phyloP scores from a whole-genome alignment of 805 yeast genomes.

The Saturnispora halmiae region DNA sequence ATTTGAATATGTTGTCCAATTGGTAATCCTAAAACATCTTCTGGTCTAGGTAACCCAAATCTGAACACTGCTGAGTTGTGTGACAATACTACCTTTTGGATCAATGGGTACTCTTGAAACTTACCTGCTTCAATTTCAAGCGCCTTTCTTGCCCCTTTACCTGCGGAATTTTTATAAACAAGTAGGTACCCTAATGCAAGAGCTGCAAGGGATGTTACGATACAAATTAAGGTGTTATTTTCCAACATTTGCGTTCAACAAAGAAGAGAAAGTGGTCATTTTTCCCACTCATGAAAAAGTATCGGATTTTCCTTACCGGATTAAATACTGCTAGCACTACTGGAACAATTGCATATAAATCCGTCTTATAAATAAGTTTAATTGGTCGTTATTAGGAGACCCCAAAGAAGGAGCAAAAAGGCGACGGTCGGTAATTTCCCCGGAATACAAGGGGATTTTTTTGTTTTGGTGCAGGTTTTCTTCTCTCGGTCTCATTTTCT shows the following conservation, averaged over 20 bases:
- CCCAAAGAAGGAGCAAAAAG: too few species aligned
- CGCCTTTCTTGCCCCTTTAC: constrained; percentile 40
- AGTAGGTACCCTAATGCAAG: constrained; percentile 17
- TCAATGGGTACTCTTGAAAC: constrained; percentile 72
- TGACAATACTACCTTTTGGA: constrained; percentile 62
- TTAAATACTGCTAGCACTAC: too few species aligned
- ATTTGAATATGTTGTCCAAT: constrained; percentile 90
- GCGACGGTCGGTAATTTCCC: too few species aligned
- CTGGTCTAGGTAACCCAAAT: constrained; percentile 68
- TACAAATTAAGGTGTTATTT: constrained; percentile 1
- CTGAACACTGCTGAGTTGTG: constrained; percentile 80
- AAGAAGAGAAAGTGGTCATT: too few species aligned
- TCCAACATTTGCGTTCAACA: constrained; percentile 9
- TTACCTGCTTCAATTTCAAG: constrained; percentile 46
- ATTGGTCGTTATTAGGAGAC: too few species aligned
- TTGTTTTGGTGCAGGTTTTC: too few species aligned
- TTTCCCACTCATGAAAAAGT: too few species aligned
- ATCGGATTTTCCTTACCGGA: too few species aligned
- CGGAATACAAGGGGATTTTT: too few species aligned
- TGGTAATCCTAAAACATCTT: constrained; percentile 77
- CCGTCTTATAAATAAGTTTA: too few species aligned
- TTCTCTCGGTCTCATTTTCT: too few species aligned
- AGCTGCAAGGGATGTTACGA: constrained; percentile 14
- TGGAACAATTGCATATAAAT: too few species aligned
- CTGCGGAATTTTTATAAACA: constrained; percentile 7